These are phyloP conservation scores for Malassezia pachydermatis DNA, from an alignment of 1,284 basidiomycete genomes.

Conservation along the genomic window DNA sequence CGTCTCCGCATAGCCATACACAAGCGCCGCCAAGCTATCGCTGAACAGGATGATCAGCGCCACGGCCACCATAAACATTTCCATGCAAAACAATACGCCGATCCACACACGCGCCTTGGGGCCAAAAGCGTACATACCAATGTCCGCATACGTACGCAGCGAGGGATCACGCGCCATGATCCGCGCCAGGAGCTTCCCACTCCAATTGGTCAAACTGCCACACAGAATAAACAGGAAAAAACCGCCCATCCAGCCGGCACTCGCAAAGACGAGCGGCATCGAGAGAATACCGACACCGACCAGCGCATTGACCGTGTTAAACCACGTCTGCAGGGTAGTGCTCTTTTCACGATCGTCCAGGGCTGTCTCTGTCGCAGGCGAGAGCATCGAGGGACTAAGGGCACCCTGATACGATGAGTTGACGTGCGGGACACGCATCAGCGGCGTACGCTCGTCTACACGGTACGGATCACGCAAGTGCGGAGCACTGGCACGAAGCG, in stretches of 20 bases:
- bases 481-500: conserved; percentile 14
- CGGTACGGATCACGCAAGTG: conserved; percentile 26
- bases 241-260: conserved; percentile 37
- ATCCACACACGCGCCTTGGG: conserved; percentile 32
- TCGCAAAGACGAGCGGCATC: conserved; percentile 39
- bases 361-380: conserved; percentile 1
- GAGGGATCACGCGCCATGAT: conserved; percentile 40
- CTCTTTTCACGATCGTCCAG: conserved; percentile 24
- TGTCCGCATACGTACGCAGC: conserved; percentile 43
- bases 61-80: conserved; percentile 42
- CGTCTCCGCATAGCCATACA: conserved; percentile 13
- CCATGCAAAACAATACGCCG: conserved; percentile 40
- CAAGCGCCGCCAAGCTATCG: conserved; percentile 32
- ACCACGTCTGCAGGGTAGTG: conserved; percentile 44
- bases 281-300: conserved; percentile 44
- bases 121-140: conserved; percentile 44
- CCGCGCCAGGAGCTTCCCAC: conserved; percentile 42
- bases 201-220: conserved; percentile 42
- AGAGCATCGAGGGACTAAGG: neutral
- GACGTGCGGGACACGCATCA: conserved; percentile 6
- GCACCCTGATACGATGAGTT: conserved; percentile 8
- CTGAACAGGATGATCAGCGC: conserved; percentile 44
- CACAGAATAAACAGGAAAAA: conserved; percentile 33
- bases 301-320: conserved; percentile 45
- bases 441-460: conserved; percentile 10